phyloP scores from a whole-genome alignment of 2,329 filamentous ascomycete species.

The Colletotrichum destructivum region DNA sequence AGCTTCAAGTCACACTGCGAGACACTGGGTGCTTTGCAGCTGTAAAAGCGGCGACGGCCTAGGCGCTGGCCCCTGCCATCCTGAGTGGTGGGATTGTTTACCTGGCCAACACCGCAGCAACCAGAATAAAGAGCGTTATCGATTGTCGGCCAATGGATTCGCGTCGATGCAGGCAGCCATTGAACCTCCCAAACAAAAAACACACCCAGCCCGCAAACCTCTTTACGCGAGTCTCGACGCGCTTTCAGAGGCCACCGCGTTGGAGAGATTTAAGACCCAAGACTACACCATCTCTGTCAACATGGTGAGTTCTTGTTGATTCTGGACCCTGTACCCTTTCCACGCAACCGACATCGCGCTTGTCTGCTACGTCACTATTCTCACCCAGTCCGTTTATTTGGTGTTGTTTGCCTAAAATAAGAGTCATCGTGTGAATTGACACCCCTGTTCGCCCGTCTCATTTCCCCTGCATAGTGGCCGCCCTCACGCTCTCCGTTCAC shows the following conservation, averaged over 20 bases:
- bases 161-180: slow-evolving; percentile 18
- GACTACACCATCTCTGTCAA: slow-evolving; percentile 8
- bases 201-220: slow-evolving; percentile 32
- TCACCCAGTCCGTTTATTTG: slow-evolving; percentile 7
- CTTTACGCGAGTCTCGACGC: slow-evolving; percentile 43
- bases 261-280: slow-evolving; percentile 4
- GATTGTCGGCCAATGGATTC: slow-evolving; percentile 42
- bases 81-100: slow-evolving; percentile 32
- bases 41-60: slow-evolving; percentile 28
- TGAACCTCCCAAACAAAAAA: slow-evolving; percentile 33
- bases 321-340: slow-evolving; percentile 31
- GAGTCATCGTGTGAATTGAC: slow-evolving; percentile 35
- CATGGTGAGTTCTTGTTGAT: slow-evolving; percentile 30
- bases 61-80: not conserved
- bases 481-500: not conserved
- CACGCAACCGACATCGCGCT: slow-evolving; percentile 10
- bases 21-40: not conserved
- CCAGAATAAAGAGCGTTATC: slow-evolving; percentile 37
- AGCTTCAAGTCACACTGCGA: not conserved
- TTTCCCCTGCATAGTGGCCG: slow-evolving; percentile 25
- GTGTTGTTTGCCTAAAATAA: slow-evolving; percentile 20
- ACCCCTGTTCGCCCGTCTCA: slow-evolving; percentile 33
- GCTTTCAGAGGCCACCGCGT: slow-evolving; percentile 21
- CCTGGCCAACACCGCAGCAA: slow-evolving; percentile 36
- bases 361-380: slow-evolving; percentile 20